phyloP scores from a whole-genome alignment of 2,329 filamentous ascomycete genomes.

The Gnomoniopsis smithogilvyi region DNA sequence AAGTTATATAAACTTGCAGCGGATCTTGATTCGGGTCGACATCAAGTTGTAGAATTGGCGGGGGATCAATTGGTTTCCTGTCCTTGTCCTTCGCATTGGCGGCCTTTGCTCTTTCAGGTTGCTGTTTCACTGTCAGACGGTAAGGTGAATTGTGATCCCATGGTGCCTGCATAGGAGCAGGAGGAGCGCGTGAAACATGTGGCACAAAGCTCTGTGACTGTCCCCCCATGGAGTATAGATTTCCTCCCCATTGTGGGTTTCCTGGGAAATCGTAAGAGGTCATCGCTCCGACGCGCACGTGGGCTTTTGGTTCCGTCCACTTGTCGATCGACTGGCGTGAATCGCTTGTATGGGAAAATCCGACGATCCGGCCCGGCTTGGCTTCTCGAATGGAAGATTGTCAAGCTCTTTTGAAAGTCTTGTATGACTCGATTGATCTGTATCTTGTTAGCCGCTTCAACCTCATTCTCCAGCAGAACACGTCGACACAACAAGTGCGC shows the following conservation, averaged over 20 bases:
- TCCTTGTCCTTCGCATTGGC: slow-evolving; percentile 42
- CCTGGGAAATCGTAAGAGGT: slow-evolving; percentile 15
- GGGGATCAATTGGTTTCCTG: slow-evolving; percentile 84
- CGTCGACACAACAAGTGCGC: not conserved
- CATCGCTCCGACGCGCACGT: slow-evolving; percentile 2
- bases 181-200: slow-evolving; percentile 6
- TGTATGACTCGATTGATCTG: not conserved
- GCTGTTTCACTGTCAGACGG: slow-evolving; percentile 17
- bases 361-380: not conserved
- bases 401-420: not conserved
- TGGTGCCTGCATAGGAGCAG: not conserved
- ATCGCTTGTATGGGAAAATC: not conserved
- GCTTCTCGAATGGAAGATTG: not conserved
- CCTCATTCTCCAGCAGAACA: not conserved
- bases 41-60: slow-evolving; percentile 74
- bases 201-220: slow-evolving; percentile 11
- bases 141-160: slow-evolving; percentile 17
- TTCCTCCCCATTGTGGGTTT: slow-evolving; percentile 5
- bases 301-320: no score
- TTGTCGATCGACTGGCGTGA: not conserved
- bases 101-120: slow-evolving; percentile 18
- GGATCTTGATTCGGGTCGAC: slow-evolving; percentile 44
- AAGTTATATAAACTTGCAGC: slow-evolving; percentile 51
- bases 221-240: slow-evolving; percentile 11
- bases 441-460: not conserved